Percentiles rank a stretch among this genome's conserved stretches.
phyloP scores from a whole-genome alignment of 495 filamentous ascomycete species.

The Podospora fimiseda region DNA sequence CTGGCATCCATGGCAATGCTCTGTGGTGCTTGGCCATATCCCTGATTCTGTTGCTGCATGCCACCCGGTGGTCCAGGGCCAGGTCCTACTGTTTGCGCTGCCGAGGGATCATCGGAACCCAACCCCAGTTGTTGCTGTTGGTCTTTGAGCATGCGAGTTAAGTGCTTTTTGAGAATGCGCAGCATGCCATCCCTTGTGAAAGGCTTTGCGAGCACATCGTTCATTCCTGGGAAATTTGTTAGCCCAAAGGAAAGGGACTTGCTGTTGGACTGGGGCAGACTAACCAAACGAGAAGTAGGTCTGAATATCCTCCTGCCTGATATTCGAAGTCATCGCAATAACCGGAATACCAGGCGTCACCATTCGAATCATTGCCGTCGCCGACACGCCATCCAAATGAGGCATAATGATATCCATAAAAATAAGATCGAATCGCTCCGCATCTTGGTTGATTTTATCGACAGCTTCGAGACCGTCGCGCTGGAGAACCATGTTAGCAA shows the following conservation, averaged over 20 bases:
- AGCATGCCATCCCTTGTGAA: conserved; percentile 95
- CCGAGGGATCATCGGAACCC: conserved; percentile 7
- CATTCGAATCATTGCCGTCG: conserved; percentile 88
- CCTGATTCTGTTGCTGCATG: conserved; percentile 10
- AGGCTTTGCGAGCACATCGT: conserved; percentile 93
- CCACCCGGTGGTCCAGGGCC: conserved; percentile 17
- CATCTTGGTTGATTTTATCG: conserved; percentile 73
- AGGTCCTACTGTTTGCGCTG: conserved; percentile 11
- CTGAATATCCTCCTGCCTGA: conserved; percentile 91
- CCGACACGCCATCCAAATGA: conserved; percentile 88
- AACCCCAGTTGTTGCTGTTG: conserved; percentile 23
- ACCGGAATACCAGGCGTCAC: conserved; percentile 79
- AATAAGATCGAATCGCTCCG: conserved; percentile 80
- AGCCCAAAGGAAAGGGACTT: not conserved
- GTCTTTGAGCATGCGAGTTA: conserved; percentile 62
- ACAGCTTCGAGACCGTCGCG: conserved; percentile 84
- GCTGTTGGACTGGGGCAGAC: conserved; percentile 18
- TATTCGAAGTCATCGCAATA: conserved; percentile 98
- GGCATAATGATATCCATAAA: conserved; percentile 99
- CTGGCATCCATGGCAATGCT: conserved; percentile 27
- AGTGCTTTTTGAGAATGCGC: conserved; percentile 81
- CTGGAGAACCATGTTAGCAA: conserved; percentile 14
- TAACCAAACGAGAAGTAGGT: conserved; percentile 96
- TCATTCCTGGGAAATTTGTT: conserved; percentile 71
- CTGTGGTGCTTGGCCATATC: conserved; percentile 19